Base-by-base conservation (phyloP, 2,329 filamentous ascomycete genomes). In the Neopestalotiopsis sp. region DNA sequence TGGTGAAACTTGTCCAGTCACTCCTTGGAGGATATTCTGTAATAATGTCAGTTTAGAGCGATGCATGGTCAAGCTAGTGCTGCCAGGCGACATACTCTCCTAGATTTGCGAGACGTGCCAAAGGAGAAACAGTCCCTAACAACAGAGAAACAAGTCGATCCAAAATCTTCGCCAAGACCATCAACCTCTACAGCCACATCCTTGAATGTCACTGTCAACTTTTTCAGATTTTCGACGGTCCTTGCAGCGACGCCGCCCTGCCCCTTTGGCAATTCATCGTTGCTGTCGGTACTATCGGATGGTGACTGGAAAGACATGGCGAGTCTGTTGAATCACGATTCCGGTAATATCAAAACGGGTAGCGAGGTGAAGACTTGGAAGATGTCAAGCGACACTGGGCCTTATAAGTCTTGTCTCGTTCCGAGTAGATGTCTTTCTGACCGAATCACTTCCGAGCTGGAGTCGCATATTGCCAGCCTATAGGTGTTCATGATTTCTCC, bases 1-100 rank as follows among this genome's bases (percentile, higher is more conserved):
- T 0, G 81, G 81, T 4, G 76, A 77, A 0, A 83, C 79, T 66
- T 83, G 81, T 1, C 81, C 81, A 24, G 73, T 79, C 1, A 81
- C 71, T 40, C 79, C 74, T 45, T 81, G 78, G 1, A 83, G 70
- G 30, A 83, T 83, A 4, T 79, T 79, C 81, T 83, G 49, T 9
- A 59, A 28, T 14, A 2, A 32, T 24, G 4, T 58, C 59, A 20
- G 24, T n/a, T 24, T 49, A 9, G n/a, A 38, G 7, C 10, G 12
- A 34, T 49, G 2, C 45, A 17, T 7, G 5, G 17, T 17, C 13
- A 9, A 6, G 6, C 14, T 13, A 4, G 4, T 17, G 17, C 14
- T 17, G 10, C 10, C 72, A 30, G 71, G 45, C 10, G 32, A 28
- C 71, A 1, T 71, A 80, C 79, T 68, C 79, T 75, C 67, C 78